Conservation (phyloP, 441 rosid species). For the Theobroma grandiflorum region DNA sequence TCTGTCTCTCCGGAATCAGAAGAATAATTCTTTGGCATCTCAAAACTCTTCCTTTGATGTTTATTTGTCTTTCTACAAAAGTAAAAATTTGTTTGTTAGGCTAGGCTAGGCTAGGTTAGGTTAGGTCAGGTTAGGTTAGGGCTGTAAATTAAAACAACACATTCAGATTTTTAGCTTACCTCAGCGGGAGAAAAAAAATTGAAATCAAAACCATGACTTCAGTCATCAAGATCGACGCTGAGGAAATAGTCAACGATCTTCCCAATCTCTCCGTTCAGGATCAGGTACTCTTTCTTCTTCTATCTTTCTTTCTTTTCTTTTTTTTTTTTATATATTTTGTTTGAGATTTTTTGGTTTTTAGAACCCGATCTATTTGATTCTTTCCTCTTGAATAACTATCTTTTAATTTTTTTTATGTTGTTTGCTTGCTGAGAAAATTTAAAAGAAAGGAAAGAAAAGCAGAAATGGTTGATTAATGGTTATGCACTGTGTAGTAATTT, state of each 20-base stretch:
- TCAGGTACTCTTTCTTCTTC: conserved; percentile 40
- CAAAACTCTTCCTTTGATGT: neutral
- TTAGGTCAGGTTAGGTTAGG: neutral
- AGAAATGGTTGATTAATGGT: neutral
- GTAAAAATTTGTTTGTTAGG: neutral
- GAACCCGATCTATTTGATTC: neutral
- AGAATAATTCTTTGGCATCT: conserved; percentile 20
- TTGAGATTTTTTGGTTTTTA: neutral
- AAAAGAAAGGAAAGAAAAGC: neutral
- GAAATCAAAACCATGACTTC: conserved; percentile 41
- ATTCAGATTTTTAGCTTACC: neutral
- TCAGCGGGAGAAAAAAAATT: neutral
- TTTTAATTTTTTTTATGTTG: neutral
- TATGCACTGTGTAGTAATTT: neutral
- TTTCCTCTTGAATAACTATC: neutral
- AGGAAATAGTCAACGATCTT: conserved; percentile 33
- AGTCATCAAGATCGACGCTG: conserved; percentile 36
- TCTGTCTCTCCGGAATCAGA: conserved; percentile 6
- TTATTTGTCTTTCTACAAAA: neutral
- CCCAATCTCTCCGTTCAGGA: conserved; percentile 38
- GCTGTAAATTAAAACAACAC: conserved; percentile 4
- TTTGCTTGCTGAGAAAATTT: conserved; percentile 22
- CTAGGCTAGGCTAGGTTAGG: neutral
- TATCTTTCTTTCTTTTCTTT: neutral
- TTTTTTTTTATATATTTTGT: neutral